Evolutionary conservation across 495 filamentous ascomycete species (phyloP), one percentile per base, ranked within the genome.

Genomic region (Podospora didyma): DNA sequence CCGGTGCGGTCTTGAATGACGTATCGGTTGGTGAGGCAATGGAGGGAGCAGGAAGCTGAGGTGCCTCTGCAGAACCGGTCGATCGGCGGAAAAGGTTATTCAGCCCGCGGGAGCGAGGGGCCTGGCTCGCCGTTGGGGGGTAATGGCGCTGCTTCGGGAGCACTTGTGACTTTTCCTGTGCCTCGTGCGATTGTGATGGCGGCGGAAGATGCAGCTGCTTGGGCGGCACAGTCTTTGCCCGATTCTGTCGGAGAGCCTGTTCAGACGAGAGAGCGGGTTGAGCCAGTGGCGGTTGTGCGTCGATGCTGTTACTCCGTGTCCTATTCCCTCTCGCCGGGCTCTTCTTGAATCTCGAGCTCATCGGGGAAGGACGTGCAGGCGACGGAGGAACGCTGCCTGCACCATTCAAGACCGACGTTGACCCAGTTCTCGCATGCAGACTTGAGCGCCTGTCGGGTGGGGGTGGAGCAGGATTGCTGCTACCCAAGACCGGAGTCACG

Each of bases 381-480:
- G 63, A 61, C 1, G 51, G 44, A 0, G 63, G 59, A 7, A 57
- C 47, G 49, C 52, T 53, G 19, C 62, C 53, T 12, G 50, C 4
- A 14, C 50, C 42, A n/a, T 34, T 48, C 16, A 44, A 51, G 9
- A 57, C 54, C 42, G 49, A 58, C 12, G 62, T 62, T 19, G 65
- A 60, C 6, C 71, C 65, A 2, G 69, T 72, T 20, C 63, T 66
- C 17, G 74, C 69, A 51, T 74, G 67, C 1, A 78, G 60, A 49
- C 75, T 79, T 24, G 75, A 76, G 53, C 73, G 68, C 14, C 76
- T 58, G 54, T 76, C 64, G 16, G 76, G 74, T 1, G 71, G 71
- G 7, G 65, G 72, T 0, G 70, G 73, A 0, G 71, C 66, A 0
- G 58, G 47, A 42, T 62, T 48, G 42, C 54, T 12, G 42, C 49